Conservation (phyloP, 371 early-diverging fungal species). For the Mucor indicus region DNA sequence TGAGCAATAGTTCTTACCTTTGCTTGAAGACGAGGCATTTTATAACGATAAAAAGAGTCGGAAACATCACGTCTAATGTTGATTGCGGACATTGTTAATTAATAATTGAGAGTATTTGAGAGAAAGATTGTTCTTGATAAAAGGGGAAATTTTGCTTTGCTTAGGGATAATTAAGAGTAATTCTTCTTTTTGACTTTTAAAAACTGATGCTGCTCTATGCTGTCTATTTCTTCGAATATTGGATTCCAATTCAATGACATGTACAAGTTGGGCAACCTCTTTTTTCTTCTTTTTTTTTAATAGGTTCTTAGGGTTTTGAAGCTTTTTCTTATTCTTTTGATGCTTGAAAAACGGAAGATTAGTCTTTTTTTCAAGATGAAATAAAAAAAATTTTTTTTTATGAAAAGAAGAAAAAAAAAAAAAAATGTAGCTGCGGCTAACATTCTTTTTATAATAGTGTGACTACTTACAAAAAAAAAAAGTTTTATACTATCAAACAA, state of each 20-base stretch:
- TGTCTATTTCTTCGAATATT: conserved; percentile 40
- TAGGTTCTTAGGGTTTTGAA: too few relatives aligned
- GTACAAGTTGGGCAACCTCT: conserved; percentile 32
- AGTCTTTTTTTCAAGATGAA: too few relatives aligned
- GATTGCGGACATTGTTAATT: conserved; percentile 70
- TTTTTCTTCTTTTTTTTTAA: conserved; percentile 7
- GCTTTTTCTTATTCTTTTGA: too few relatives aligned
- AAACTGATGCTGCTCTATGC: conserved; percentile 40
- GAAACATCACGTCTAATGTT: conserved; percentile 86
- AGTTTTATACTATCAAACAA: too few relatives aligned
- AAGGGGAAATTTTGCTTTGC: too few relatives aligned
- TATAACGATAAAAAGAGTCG: conserved; percentile 98
- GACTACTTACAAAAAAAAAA: too few relatives aligned
- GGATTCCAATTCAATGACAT: conserved; percentile 47
- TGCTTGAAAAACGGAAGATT: too few relatives aligned
- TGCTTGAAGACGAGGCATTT: conserved; percentile 94
- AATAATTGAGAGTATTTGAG: conserved; percentile 4
- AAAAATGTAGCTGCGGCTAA: too few relatives aligned
- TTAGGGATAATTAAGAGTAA: conserved; percentile 15
- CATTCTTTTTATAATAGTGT: too few relatives aligned
- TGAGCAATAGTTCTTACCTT: conserved; percentile 52
- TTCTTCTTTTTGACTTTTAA: conserved; percentile 48
- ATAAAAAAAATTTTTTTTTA: too few relatives aligned
- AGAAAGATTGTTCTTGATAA: too few relatives aligned
- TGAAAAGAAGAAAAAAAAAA: too few relatives aligned